Base-by-base conservation (phyloP, 2,329 filamentous ascomycete species). In the Pyrenochaeta sp. region DNA sequence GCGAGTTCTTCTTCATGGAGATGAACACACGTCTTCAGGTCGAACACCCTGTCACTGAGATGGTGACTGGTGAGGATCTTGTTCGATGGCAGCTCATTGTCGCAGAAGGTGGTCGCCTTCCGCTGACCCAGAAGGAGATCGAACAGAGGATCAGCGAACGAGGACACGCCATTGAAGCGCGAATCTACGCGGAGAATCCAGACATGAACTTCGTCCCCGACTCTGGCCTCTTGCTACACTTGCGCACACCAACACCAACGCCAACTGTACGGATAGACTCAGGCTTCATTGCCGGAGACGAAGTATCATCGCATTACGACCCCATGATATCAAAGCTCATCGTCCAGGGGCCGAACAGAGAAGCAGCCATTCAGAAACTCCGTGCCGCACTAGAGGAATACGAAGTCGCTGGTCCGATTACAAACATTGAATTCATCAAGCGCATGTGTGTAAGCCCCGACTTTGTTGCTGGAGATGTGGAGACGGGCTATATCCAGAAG, bases 311-410 rank as follows among this genome's bases (percentile, higher is more conserved):
- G 53, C 91, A 95, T 49, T 99, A 99, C 75, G 95, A 99, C 66
- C 95, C 95, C 23, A 99, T 99, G 95, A 97, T 99, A 63, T 91
- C 95, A 39, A 99, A 99, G 78, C 85, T 99, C 46, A 99, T 99
- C 65, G 92, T 98, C 5, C 86, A 91, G 52, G 95, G 91, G 0
- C 84, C 86, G 14, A 89, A 89, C 51, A 85, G 95, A 54, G 85
- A 90, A 71, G 89, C 90, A 21, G 91, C 93, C 3, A 89, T 99
- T 44, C 87, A 90, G 53, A 96, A 91, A 75, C 82, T 99, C 54
- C 86, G 87, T 32, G 81, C 88, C 3, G 93, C 95, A 0, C 80
- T 99, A 10, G 89, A 91, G 61, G 85, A 91, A 42, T 99, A 98
- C 71, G 92, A 99, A 76, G 88, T 99, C 10, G 95, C 94, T 2